These are phyloP conservation scores for Hirsutella minnesotensis DNA, from an alignment of 2,329 filamentous ascomycete species.

Conservation along the genomic window DNA sequence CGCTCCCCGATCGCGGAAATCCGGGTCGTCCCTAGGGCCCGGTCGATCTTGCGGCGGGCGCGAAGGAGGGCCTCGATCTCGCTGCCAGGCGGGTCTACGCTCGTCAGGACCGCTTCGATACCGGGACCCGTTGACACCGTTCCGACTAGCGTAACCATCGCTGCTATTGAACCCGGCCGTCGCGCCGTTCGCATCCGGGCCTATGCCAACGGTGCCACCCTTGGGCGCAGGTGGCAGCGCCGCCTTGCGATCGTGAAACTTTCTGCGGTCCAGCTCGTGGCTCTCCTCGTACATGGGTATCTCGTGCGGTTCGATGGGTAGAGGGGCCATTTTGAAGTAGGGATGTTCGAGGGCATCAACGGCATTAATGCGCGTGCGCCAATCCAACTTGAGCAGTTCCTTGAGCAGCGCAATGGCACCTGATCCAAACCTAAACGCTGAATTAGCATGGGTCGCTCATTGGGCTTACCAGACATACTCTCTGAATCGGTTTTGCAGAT, in stretches of 20 bases:
- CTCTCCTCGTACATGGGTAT: conserved; percentile 90
- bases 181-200: conserved; percentile 37
- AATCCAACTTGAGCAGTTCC: conserved; percentile 79
- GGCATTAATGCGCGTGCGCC: conserved; percentile 79
- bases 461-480: conserved; percentile 35
- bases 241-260: conserved; percentile 76
- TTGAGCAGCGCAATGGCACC: conserved; percentile 68
- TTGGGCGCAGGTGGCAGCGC: conserved; percentile 82
- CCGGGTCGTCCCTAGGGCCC: conserved; percentile 20
- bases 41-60: conserved; percentile 30
- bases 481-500: conserved; percentile 62
- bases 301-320: conserved; percentile 72
- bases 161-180: conserved; percentile 36
- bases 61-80: conserved; percentile 39
- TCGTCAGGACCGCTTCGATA: conserved; percentile 27
- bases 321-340: conserved; percentile 72
- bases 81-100: conserved; percentile 41
- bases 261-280: conserved; percentile 89
- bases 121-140: conserved; percentile 34
- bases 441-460: conserved; percentile 9
- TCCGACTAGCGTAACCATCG: conserved; percentile 36
- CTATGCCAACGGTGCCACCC: conserved; percentile 77
- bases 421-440: conserved; percentile 42
- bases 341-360: conserved; percentile 86
- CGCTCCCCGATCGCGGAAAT: conserved; percentile 29